phyloP scores from a whole-genome alignment of 805 yeast genomes.

The Blastobotrys mokoenaii region DNA sequence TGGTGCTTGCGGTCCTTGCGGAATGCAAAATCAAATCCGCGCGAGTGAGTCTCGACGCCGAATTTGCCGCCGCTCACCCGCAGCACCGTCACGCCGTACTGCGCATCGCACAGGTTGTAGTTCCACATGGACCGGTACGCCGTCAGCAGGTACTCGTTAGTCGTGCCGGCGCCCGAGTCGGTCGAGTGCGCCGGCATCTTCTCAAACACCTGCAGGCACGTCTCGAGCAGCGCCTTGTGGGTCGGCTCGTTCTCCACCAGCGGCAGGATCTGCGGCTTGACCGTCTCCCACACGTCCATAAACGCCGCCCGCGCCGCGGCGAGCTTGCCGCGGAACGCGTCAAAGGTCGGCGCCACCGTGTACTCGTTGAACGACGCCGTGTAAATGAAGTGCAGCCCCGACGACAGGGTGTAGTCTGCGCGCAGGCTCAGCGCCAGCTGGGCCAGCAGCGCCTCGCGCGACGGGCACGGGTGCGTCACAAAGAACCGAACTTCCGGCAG shows the following conservation, averaged over 20 bases:
- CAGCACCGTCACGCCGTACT: conserved; percentile 41
- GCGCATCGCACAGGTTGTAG: conserved; percentile 58
- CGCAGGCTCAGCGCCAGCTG: conserved; percentile 58
- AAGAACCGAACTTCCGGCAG: conserved; percentile 48
- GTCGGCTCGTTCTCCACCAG: conserved; percentile 35
- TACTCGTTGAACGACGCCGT: conserved; percentile 63
- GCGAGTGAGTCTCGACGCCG: conserved; percentile 43
- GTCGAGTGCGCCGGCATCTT: conserved; percentile 31
- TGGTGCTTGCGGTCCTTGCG: conserved; percentile 23
- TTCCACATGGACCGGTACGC: conserved; percentile 74
- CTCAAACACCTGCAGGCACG: conserved; percentile 56
- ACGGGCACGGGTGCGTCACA: conserved; percentile 61
- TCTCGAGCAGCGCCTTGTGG: conserved; percentile 39
- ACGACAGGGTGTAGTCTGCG: conserved; percentile 67
- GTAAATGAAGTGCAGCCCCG: conserved; percentile 62
- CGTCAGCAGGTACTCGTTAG: conserved; percentile 47
- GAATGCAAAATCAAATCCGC: conserved; percentile 57
- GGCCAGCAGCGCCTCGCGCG: conserved; percentile 59
- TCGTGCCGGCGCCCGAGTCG: conserved; percentile 11
- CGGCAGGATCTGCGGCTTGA: conserved; percentile 42
- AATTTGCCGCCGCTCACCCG: conserved; percentile 41
- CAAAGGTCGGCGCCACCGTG: conserved; percentile 53
- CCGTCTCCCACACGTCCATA: conserved; percentile 55
- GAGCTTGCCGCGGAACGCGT: conserved; percentile 54
- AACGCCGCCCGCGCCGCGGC: conserved; percentile 52